Base-by-base conservation (phyloP, 2,329 filamentous ascomycete species). In the Colletotrichum liaoningense region DNA sequence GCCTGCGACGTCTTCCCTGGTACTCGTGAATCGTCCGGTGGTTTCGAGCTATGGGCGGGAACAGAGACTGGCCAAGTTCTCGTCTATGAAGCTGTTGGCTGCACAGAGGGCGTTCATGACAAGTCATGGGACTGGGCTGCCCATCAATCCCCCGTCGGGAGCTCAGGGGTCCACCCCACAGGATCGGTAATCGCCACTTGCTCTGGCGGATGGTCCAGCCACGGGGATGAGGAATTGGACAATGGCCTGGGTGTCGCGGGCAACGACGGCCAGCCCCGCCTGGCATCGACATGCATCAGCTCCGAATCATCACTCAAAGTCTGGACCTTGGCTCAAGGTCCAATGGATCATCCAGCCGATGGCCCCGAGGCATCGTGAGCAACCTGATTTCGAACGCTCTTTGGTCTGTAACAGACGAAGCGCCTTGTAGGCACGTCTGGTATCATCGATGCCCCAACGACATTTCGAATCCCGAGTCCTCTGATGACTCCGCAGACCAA, bases 21-120 rank as follows among this genome's bases (percentile, higher is more conserved):
- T 5, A 73, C 78, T 4, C 78, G 77, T 0, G 80, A 79, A 16
- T 77, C 75, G 0, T 71, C 74, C 0, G 82, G 82, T 1, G 86
- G 86, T 1, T 91, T 90, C 74, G 91, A 93, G 79, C 84, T 92
- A 58, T 93, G 91, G 91, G 88, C 88, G 6, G 91, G 91, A 2
- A 86, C 87, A 0, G 83, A 85, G 56, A 83, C 86, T 73, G 90
- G 91, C 1, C 78, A 81, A 3, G 87, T 91, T n/a, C 84, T 84
- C 57, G 86, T 92, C 7, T 93, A 89, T 88, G 88, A 92, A 56
- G 84, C 84, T 12, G 86, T 91, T 0, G 90, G 90, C 30, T 81
- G 79, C 52, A 76, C 74, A 3, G 85, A 83, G 57, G 89, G 89
- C 19, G 81, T 83, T 7, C 78, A 84, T 26, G 78, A 82, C 30